These are phyloP conservation scores for Gnomoniopsis sp. DNA, from an alignment of 2,329 filamentous ascomycete species.

Conservation along the genomic window DNA sequence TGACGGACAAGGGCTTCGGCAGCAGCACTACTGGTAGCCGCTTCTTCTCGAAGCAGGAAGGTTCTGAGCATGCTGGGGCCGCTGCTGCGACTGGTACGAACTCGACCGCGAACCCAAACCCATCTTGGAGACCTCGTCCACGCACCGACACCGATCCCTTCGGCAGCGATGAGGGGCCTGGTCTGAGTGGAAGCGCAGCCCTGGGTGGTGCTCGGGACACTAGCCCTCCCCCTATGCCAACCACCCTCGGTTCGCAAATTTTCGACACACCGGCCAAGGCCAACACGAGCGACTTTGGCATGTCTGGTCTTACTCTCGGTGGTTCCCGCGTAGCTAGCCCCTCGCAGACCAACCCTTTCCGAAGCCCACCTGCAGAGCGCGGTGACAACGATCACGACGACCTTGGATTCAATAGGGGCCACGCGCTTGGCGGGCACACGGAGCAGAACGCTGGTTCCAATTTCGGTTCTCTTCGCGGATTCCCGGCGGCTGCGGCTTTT, in stretches of 20 bases:
- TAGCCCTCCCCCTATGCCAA: constrained; percentile 40
- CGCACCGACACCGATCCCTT: constrained; percentile 75
- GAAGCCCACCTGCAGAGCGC: constrained; percentile 78
- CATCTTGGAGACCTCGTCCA: constrained; percentile 57
- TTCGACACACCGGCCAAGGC: constrained; percentile 56
- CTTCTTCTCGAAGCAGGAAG: constrained; percentile 54
- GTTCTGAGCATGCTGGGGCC: constrained; percentile 58
- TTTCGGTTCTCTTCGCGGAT: constrained; percentile 57
- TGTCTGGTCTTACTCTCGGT: constrained; percentile 57
- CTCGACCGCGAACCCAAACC: constrained; percentile 34
- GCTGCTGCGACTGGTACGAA: constrained; percentile 44
- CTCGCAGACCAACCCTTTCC: constrained; percentile 93
- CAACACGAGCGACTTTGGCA: constrained; percentile 57
- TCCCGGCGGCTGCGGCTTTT: constrained; percentile 38
- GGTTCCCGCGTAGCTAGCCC: constrained; percentile 72
- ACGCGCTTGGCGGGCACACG: constrained; percentile 35
- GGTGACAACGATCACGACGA: constrained; percentile 47
- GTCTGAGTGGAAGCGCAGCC: constrained; percentile 65
- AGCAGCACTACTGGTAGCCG: constrained; percentile 68
- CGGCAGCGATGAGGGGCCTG: constrained; percentile 53
- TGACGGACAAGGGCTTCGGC: constrained; percentile 71
- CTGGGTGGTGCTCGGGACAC: constrained; percentile 73
- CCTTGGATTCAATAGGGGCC: constrained; percentile 50
- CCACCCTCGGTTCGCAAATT: constrained; percentile 24
- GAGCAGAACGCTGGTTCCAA: constrained; percentile 35